A percentile compares a stretch with the other conserved stretches of the same genome.
These are phyloP conservation scores for Puya raimondii DNA, from an alignment of 176 grass and related monocot species.

Conservation along the genomic window DNA sequence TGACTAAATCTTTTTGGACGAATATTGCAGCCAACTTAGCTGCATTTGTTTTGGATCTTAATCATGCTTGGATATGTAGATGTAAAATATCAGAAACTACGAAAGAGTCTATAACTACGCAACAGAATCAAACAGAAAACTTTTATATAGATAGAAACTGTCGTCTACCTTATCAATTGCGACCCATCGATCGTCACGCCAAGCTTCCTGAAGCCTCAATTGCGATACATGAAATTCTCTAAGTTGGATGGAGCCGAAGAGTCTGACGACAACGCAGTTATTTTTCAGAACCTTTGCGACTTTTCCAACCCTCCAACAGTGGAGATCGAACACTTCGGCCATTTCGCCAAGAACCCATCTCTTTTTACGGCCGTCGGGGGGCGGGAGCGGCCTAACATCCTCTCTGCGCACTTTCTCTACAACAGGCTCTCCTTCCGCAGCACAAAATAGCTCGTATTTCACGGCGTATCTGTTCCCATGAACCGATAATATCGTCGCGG, in stretches of 20 bases:
- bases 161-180: slow-evolving; percentile 23
- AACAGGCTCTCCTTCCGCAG: slow-evolving; percentile 10
- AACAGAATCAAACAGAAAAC: no score
- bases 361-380: slow-evolving; percentile 24
- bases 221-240: slow-evolving; percentile 55
- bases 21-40: no score
- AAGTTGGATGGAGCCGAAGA: slow-evolving; percentile 48
- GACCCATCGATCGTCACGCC: slow-evolving; percentile 18
- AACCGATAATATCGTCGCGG: slow-evolving; percentile 7
- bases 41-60: no score
- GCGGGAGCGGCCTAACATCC: slow-evolving; percentile 23
- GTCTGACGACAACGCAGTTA: slow-evolving; percentile 36
- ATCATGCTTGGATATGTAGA: no score
- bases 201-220: slow-evolving; percentile 33
- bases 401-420: slow-evolving; percentile 14
- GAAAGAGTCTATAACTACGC: no score
- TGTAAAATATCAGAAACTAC: no score
- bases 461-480: neutral
- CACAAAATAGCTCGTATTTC: slow-evolving; percentile 11
- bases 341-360: slow-evolving; percentile 61
- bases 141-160: no score
- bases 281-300: slow-evolving; percentile 47
- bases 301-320: slow-evolving; percentile 57
- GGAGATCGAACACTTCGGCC: slow-evolving; percentile 50
- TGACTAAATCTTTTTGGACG: no score